These are phyloP conservation scores for Cucurbita ficifolia DNA, from an alignment of 306 rosid species.

Conservation along the genomic window DNA sequence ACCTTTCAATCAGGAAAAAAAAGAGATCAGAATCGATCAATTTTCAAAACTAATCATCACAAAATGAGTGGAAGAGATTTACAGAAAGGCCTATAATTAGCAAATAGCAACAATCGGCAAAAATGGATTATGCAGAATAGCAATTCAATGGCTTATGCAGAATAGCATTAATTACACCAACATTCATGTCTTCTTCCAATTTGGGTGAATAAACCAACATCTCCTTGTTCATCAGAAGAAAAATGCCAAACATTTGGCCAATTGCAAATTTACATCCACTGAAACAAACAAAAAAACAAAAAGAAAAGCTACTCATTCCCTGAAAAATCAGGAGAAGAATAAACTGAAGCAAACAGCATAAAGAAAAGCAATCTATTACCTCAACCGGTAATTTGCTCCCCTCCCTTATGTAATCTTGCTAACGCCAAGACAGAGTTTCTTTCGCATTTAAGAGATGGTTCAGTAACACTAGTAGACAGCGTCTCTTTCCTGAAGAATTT, in stretches of 20 bases:
- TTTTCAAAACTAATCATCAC: neutral
- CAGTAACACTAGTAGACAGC: constrained; percentile 4
- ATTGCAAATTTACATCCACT: constrained; percentile 28
- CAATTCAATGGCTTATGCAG: neutral
- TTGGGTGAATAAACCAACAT: neutral
- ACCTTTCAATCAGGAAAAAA: neutral
- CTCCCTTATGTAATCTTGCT: constrained; percentile 20
- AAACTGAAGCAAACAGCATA: constrained; percentile 1
- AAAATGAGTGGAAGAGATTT: neutral
- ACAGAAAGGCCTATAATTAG: neutral
- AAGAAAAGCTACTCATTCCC: constrained; percentile 10
- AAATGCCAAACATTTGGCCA: constrained; percentile 21
- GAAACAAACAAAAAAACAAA: constrained; percentile 20
- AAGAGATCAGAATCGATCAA: neutral
- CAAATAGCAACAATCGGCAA: neutral
- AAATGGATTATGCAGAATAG: neutral
- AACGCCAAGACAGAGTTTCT: constrained; percentile 11
- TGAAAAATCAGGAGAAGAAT: neutral
- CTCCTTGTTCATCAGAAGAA: constrained; percentile 12
- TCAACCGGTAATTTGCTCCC: constrained; percentile 19
- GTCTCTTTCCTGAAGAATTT: constrained; percentile 18
- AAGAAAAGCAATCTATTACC: constrained; percentile 22
- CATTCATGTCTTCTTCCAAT: neutral
- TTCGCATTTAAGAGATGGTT: constrained; percentile 10
- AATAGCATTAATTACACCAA: neutral